phyloP scores from a whole-genome alignment of 2,329 filamentous ascomycete genomes.

The Phyllosticta citriasiana region DNA sequence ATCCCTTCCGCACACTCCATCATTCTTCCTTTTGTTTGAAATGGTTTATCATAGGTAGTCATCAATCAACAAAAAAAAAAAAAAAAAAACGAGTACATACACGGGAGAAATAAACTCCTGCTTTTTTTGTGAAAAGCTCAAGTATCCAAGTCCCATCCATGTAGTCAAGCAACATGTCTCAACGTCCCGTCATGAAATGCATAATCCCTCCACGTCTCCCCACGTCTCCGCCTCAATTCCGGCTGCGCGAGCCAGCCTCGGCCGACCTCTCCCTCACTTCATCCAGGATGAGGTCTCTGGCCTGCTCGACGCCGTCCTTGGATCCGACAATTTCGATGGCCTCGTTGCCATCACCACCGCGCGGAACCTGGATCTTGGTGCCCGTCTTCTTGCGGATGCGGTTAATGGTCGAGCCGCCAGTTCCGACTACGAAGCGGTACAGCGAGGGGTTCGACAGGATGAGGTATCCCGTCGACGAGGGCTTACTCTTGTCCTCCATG shows the following conservation, averaged over 20 bases:
- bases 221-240: background rate
- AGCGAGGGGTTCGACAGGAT: conserved; percentile 81
- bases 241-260: background rate
- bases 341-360: conserved; percentile 62
- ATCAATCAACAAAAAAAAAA: too few species aligned
- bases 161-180: too few species aligned
- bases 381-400: conserved; percentile 83
- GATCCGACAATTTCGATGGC: conserved; percentile 83
- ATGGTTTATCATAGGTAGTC: too few species aligned
- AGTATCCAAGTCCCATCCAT: too few species aligned
- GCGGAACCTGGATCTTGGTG: conserved; percentile 88
- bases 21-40: too few species aligned
- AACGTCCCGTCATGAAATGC: too few species aligned
- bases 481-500: conserved; percentile 60
- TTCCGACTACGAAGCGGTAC: conserved; percentile 84
- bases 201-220: background rate
- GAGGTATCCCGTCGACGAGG: conserved; percentile 70
- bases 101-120: too few species aligned
- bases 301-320: conserved; percentile 71
- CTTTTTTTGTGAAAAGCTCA: too few species aligned
- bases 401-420: conserved; percentile 85
- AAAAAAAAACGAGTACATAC: too few species aligned
- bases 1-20: too few species aligned
- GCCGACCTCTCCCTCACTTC: conserved; percentile 47
- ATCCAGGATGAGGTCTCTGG: conserved; percentile 78